Percentiles rank a stretch among this genome's conserved stretches.
These are phyloP conservation scores for Penicillium freii DNA, from an alignment of 2,329 filamentous ascomycete species.

Conservation along the genomic window DNA sequence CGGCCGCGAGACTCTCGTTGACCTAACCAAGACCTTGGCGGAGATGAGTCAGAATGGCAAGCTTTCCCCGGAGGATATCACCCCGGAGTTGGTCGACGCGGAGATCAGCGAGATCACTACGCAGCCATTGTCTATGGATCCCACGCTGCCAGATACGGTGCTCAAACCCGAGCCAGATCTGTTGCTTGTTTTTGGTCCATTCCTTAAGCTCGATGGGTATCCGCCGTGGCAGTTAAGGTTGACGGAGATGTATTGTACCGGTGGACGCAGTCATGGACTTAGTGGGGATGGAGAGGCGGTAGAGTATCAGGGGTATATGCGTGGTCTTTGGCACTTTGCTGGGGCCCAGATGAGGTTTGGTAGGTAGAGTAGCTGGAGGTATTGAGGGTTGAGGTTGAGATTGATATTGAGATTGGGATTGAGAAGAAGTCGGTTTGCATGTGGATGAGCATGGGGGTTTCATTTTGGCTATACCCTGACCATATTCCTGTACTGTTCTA, in stretches of 20 bases:
- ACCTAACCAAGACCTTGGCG: slow-evolving; percentile 87
- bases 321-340: slow-evolving; percentile 78
- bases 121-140: slow-evolving; percentile 25
- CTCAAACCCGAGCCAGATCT: slow-evolving; percentile 89
- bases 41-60: slow-evolving; percentile 94
- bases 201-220: slow-evolving; percentile 82
- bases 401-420: background rate
- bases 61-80: slow-evolving; percentile 77
- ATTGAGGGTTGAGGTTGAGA: background rate
- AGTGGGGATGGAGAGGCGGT: slow-evolving; percentile 53
- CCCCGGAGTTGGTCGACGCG: slow-evolving; percentile 78
- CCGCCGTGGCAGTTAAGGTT: slow-evolving; percentile 94
- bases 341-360: slow-evolving; percentile 87
- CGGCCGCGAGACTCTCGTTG: slow-evolving; percentile 88
- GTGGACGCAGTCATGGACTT: slow-evolving; percentile 39
- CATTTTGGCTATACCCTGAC: slow-evolving; percentile 1
- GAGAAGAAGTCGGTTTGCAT: background rate
- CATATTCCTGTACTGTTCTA: background rate
- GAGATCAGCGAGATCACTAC: slow-evolving; percentile 66
- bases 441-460: background rate
- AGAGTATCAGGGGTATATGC: slow-evolving; percentile 90
- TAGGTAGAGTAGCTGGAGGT: slow-evolving; percentile 38
- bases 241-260: slow-evolving; percentile 82
- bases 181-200: slow-evolving; percentile 79
- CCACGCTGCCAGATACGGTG: slow-evolving; percentile 8